Conservation (phyloP, 2,329 filamentous ascomycete species). For the Simplicillium aogashimaense region DNA sequence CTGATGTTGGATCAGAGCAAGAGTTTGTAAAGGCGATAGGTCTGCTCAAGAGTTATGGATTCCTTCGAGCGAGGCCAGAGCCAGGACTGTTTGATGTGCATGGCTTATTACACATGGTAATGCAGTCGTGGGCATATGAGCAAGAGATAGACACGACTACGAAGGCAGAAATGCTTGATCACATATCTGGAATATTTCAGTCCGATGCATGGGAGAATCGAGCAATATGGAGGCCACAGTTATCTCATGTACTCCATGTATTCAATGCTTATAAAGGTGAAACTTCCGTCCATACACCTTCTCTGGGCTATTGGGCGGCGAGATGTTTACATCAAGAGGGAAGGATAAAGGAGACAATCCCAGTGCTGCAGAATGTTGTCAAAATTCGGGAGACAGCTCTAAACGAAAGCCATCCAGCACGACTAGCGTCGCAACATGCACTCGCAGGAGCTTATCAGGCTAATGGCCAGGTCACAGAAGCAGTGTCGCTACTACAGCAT, state of each 20-base stretch:
- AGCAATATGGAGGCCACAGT: not conserved
- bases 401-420: not conserved
- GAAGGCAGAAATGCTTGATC: not conserved
- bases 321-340: constrained; percentile 1
- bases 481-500: constrained; percentile 1
- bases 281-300: not conserved
- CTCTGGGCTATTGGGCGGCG: not conserved
- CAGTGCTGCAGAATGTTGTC: constrained; percentile 1
- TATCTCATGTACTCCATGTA: constrained; percentile 2
- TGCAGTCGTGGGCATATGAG: not conserved
- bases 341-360: not conserved
- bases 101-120: not conserved
- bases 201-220: constrained; percentile 1
- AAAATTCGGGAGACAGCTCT: not conserved
- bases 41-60: constrained; percentile 1
- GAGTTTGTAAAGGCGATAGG: not conserved
- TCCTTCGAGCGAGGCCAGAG: not conserved
- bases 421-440: not conserved
- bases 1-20: constrained; percentile 2
- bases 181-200: not conserved
- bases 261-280: not conserved
- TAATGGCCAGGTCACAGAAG: constrained; percentile 4
- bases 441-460: constrained; percentile 3
- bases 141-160: not conserved
- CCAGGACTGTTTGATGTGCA: constrained; percentile 1